Evolutionary conservation across 2,329 filamentous ascomycete genomes (phyloP).

Genomic region (Cadophora sp.): DNA sequence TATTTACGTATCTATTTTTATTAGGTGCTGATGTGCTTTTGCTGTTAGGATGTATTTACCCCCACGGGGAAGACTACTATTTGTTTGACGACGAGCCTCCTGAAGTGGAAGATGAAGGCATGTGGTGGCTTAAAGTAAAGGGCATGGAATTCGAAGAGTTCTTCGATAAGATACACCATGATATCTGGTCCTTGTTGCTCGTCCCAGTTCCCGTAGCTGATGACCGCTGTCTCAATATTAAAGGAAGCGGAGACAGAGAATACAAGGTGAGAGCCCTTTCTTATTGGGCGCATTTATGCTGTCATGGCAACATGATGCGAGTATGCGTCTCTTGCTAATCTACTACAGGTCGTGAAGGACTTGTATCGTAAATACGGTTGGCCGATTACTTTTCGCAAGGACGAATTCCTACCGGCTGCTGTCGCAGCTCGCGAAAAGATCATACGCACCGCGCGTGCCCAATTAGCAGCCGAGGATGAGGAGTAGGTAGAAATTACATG

Average conservation of each 20-base stretch:
- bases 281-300: background rate
- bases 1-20: background rate
- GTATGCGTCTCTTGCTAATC: background rate
- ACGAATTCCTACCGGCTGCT: background rate
- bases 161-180: background rate
- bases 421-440: background rate
- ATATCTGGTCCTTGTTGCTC: background rate
- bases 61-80: background rate
- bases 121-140: background rate
- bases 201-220: background rate
- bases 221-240: background rate
- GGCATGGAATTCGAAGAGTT: background rate
- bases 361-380: background rate
- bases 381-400: background rate
- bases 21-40: background rate
- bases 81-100: background rate
- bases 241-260: conserved; percentile 1
- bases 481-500: background rate
- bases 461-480: background rate
- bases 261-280: background rate
- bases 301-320: background rate
- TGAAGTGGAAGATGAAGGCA: conserved; percentile 3
- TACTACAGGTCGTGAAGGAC: background rate
- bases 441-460: background rate
- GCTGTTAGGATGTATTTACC: background rate